A percentile compares a stretch with the other conserved stretches of the same genome.
These are phyloP conservation scores for Rhododendron vialii DNA, from an alignment of 148 eudicot species.

Conservation along the genomic window DNA sequence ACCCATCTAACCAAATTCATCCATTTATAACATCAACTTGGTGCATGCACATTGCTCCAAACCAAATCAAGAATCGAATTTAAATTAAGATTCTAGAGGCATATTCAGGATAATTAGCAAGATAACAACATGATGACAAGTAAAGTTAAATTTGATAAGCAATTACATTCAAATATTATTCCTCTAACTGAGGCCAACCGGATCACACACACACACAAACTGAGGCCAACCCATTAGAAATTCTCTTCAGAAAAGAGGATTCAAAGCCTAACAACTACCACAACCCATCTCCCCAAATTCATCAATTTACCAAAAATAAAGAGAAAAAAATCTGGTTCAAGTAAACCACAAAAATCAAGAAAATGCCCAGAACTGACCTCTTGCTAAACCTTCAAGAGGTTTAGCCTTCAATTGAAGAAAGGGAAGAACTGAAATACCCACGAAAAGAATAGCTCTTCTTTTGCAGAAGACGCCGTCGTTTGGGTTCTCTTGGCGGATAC, in stretches of 20 bases:
- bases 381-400: constrained; percentile 30
- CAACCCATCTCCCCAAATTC: constrained; percentile 6
- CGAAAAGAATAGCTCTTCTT: constrained; percentile 52
- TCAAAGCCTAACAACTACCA: background rate
- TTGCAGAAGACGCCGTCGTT: constrained; percentile 23
- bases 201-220: too few relatives aligned
- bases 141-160: too few relatives aligned
- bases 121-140: background rate
- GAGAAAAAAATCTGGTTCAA: background rate
- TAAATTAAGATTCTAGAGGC: background rate
- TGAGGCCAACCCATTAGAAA: background rate
- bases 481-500: constrained; percentile 23
- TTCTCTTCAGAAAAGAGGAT: background rate
- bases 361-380: constrained; percentile 27
- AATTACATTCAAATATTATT: too few relatives aligned
- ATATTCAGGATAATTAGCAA: background rate
- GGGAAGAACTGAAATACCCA: constrained; percentile 66
- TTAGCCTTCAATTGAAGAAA: constrained; percentile 37
- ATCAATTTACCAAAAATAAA: background rate
- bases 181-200: background rate
- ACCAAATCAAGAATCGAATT: background rate
- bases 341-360: background rate
- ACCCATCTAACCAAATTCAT: constrained; percentile 10
- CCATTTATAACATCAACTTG: background rate
- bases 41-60: background rate